These are phyloP conservation scores for Mortierella sp. DNA, from an alignment of 371 early-diverging fungal genomes.

Conservation along the genomic window DNA sequence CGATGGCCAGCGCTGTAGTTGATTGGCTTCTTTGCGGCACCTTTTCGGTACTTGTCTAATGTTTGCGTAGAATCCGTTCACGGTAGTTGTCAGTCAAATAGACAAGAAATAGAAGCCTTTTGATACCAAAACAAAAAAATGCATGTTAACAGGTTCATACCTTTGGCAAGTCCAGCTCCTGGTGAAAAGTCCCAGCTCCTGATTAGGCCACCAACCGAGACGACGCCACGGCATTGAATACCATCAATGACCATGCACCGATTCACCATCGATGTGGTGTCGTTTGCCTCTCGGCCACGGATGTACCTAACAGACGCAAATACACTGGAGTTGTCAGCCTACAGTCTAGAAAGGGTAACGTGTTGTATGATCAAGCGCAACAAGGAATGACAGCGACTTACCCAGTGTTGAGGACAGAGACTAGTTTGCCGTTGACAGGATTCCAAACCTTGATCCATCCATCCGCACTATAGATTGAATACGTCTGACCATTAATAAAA, in stretches of 20 bases:
- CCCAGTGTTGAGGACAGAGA: conserved; percentile 41
- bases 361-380: background rate
- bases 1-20: conserved; percentile 50
- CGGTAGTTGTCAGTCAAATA: background rate
- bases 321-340: background rate
- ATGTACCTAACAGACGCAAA: conserved; percentile 1
- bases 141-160: background rate
- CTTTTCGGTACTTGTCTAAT: conserved; percentile 29
- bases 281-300: conserved; percentile 29
- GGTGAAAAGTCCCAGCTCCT: conserved; percentile 56
- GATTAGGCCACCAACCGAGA: conserved; percentile 31
- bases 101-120: background rate
- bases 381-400: conserved; percentile 3
- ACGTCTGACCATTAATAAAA: background rate
- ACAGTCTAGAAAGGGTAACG: background rate
- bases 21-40: conserved; percentile 21
- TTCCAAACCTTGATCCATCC: conserved; percentile 55
- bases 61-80: background rate
- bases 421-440: conserved; percentile 43
- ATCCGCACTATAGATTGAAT: conserved; percentile 24
- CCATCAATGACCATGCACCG: conserved; percentile 35
- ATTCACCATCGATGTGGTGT: conserved; percentile 9
- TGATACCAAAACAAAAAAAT: background rate
- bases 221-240: conserved; percentile 34
- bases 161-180: conserved; percentile 41